These are phyloP conservation scores for Hyaloperonospora brassicae DNA, from an alignment of 352 stramenopile species.

Conservation along the genomic window DNA sequence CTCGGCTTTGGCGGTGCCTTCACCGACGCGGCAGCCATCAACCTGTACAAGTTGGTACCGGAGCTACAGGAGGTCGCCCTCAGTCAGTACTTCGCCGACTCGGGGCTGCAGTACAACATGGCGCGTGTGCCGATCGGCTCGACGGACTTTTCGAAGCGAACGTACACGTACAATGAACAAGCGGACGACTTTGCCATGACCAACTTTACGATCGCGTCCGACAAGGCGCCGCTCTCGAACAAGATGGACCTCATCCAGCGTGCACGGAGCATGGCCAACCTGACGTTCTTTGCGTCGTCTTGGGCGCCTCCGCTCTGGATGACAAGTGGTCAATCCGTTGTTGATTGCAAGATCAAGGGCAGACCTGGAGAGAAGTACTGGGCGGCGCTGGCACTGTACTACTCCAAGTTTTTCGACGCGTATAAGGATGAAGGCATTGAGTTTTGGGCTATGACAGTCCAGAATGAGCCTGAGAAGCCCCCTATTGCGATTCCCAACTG, in stretches of 20 bases:
- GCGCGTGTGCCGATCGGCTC: slow-evolving; percentile 76
- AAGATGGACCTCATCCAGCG: neutral
- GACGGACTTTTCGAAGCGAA: slow-evolving; percentile 76
- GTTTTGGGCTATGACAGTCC: slow-evolving; percentile 65
- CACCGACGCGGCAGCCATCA: slow-evolving; percentile 76
- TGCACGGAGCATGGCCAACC: neutral
- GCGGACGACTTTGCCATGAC: neutral
- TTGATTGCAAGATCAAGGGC: slow-evolving; percentile 42
- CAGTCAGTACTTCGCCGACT: slow-evolving; percentile 62
- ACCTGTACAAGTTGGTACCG: slow-evolving; percentile 56
- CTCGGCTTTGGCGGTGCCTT: slow-evolving; percentile 86
- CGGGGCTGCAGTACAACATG: slow-evolving; percentile 71
- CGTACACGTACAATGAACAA: slow-evolving; percentile 81
- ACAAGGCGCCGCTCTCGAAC: neutral
- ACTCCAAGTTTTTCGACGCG: slow-evolving; percentile 69
- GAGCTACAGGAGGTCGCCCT: slow-evolving; percentile 56
- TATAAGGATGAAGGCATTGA: slow-evolving; percentile 50
- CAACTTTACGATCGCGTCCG: neutral
- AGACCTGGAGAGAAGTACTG: slow-evolving; percentile 36
- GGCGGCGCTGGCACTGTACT: slow-evolving; percentile 61
- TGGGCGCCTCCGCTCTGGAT: slow-evolving; percentile 79
- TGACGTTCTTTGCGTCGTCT: slow-evolving; percentile 27
- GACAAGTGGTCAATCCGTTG: slow-evolving; percentile 48
- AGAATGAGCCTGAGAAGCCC: slow-evolving; percentile 60
- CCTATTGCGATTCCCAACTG: slow-evolving; percentile 12